These are phyloP conservation scores for Striga hermonthica DNA, from an alignment of 305 asterid species.

Conservation along the genomic window DNA sequence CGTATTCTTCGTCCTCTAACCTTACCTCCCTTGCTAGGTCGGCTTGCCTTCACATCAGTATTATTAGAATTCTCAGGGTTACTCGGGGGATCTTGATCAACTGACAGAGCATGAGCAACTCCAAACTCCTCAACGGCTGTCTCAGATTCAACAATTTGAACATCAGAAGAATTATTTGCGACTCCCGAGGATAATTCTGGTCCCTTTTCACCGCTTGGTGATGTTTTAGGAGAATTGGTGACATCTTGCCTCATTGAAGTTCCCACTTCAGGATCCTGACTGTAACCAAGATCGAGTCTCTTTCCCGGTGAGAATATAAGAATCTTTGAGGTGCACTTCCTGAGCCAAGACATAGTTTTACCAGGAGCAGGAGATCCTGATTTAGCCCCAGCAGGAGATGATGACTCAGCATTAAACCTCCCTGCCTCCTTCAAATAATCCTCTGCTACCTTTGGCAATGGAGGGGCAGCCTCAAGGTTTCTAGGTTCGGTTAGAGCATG, in stretches of 20 bases:
- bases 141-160: conserved; percentile 47
- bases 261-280: conserved; percentile 38
- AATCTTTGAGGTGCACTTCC: conserved; percentile 81
- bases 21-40: conserved; percentile 47
- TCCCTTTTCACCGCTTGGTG: conserved; percentile 41
- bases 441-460: conserved; percentile 60
- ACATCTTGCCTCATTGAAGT: conserved; percentile 26
- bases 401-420: conserved; percentile 37
- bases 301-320: conserved; percentile 77
- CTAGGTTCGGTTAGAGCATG: conserved; percentile 51
- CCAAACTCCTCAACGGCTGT: conserved; percentile 44
- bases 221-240: conserved; percentile 36
- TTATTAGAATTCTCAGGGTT: conserved; percentile 47
- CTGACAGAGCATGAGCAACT: conserved; percentile 45
- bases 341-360: conserved; percentile 85
- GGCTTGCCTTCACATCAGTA: conserved; percentile 38
- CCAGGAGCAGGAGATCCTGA: conserved; percentile 66
- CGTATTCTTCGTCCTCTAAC: conserved; percentile 41
- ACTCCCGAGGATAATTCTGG: conserved; percentile 43
- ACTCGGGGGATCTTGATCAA: conserved; percentile 38
- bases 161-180: conserved; percentile 59
- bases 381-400: conserved; percentile 45
- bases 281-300: conserved; percentile 51
- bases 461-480: conserved; percentile 58
- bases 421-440: conserved; percentile 56